Evolutionary conservation across 805 yeast species (phyloP), one percentile per base, ranked within the genome.

Genomic region (Starmerella bombi): DNA sequence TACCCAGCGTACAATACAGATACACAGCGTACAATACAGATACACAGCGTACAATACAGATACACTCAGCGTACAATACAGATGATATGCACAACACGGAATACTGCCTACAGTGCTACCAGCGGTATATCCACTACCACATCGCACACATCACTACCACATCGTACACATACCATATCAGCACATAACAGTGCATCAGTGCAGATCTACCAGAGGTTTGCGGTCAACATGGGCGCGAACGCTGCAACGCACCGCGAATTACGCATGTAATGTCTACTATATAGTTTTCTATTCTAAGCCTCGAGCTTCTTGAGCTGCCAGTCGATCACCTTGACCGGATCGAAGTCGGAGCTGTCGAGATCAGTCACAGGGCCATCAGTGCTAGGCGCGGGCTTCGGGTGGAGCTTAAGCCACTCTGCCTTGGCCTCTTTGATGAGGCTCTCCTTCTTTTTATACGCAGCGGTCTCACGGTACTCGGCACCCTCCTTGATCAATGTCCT

Each of bases 341-440:
- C 97, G 62, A 84, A 72, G 66, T 85, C 80, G 51, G 93, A 91
- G 64, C 85, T 94, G 56, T 83, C 88, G 60, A 85, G 70, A 65
- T 86, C 71, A 39, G 70, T 67, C 34, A 63, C 52, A n/a, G 69
- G 62, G 36, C 66, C 53, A 23, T 64, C 54, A n/a, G 58, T 50
- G 35, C 59, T 50, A 18, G 60, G 57, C 27, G 58, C 62, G 43
- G 68, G 68, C 45, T 62, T 62, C 48, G 65, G 66, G 55, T 71
- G 63, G 56, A 75, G 64, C 63, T 74, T 79, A 53, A 83, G 85
- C 65, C 71, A 88, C 66, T 82, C 86, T 40, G 78, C 80, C 69
- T 82, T 85, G 53, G 97, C 98, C 63, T 84, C 80, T 45, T 69
- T 75, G 55, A 88, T 81, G 59, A 86, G 73, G 55, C 78, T 75